These are phyloP conservation scores for Aureobasidium sp. DNA, from an alignment of 2,329 filamentous ascomycete species.

Conservation along the genomic window DNA sequence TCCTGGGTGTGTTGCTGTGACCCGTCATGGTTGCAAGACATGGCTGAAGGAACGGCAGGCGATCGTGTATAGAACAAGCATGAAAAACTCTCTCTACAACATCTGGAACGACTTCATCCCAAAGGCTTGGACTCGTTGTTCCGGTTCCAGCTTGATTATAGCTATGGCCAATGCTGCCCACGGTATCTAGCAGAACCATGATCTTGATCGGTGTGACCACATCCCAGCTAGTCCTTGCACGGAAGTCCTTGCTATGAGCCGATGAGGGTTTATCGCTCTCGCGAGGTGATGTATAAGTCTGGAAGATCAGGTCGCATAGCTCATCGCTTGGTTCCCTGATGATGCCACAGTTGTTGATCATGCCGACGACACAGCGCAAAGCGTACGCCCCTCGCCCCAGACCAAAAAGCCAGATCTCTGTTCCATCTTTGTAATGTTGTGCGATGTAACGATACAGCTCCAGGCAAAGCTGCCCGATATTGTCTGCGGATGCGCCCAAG, in stretches of 20 bases:
- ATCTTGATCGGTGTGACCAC: slow-evolving; percentile 23
- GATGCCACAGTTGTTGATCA: slow-evolving; percentile 29
- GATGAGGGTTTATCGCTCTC: slow-evolving; percentile 23
- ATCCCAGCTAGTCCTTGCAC: slow-evolving; percentile 21
- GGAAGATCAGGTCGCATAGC: slow-evolving; percentile 25
- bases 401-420: slow-evolving; percentile 34
- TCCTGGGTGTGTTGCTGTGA: not conserved
- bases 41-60: slow-evolving; percentile 26
- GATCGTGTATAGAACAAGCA: slow-evolving; percentile 26
- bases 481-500: slow-evolving; percentile 25
- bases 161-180: slow-evolving; percentile 21
- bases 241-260: slow-evolving; percentile 17
- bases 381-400: slow-evolving; percentile 34
- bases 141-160: slow-evolving; percentile 17
- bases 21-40: slow-evolving; percentile 19
- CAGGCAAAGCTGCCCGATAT: slow-evolving; percentile 27
- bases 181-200: slow-evolving; percentile 27
- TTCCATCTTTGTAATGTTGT: slow-evolving; percentile 19
- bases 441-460: slow-evolving; percentile 28
- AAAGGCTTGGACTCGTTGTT: slow-evolving; percentile 26
- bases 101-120: slow-evolving; percentile 24
- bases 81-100: slow-evolving; percentile 26
- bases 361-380: slow-evolving; percentile 30
- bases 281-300: slow-evolving; percentile 23
- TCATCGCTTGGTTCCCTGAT: not conserved